These are phyloP conservation scores for Vinca minor DNA, from an alignment of 257 asterid species.

Conservation along the genomic window DNA sequence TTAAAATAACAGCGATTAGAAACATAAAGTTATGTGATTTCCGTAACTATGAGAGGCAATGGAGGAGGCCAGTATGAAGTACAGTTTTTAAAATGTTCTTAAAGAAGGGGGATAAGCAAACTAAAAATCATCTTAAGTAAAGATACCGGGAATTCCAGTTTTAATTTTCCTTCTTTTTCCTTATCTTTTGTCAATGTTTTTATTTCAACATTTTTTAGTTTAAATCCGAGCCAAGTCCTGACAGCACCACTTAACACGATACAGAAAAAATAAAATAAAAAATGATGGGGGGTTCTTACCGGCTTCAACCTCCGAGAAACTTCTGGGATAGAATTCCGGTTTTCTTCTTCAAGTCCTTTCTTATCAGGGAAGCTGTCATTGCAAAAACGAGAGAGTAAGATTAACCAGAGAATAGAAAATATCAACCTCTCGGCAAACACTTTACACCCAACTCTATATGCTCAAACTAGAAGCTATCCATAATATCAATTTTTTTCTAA, in stretches of 20 bases:
- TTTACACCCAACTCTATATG: not conserved
- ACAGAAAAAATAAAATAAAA: constrained; percentile 7
- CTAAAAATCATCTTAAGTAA: not conserved
- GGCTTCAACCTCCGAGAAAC: constrained; percentile 32
- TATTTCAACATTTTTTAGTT: not conserved
- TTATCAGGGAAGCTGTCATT: constrained; percentile 59
- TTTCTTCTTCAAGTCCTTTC: constrained; percentile 37
- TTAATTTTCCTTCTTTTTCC: no score
- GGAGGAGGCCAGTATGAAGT: not conserved
- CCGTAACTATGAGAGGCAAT: not conserved
- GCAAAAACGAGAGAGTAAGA: constrained; percentile 11
- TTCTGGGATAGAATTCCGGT: constrained; percentile 28
- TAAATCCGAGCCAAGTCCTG: not conserved
- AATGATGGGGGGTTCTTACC: constrained; percentile 42
- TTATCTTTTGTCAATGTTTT: not conserved
- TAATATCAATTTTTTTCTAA: not conserved
- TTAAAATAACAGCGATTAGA: constrained; percentile 14
- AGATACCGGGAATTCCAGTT: not conserved
- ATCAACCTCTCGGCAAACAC: not conserved
- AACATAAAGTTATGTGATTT: constrained; percentile 1
- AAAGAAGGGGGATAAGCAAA: not conserved
- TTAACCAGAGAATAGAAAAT: not conserved
- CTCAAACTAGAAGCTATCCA: not conserved
- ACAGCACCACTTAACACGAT: constrained; percentile 7
- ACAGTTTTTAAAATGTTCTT: not conserved